phyloP scores from a whole-genome alignment of 805 yeast species.

The Yarrowia osloensis region DNA sequence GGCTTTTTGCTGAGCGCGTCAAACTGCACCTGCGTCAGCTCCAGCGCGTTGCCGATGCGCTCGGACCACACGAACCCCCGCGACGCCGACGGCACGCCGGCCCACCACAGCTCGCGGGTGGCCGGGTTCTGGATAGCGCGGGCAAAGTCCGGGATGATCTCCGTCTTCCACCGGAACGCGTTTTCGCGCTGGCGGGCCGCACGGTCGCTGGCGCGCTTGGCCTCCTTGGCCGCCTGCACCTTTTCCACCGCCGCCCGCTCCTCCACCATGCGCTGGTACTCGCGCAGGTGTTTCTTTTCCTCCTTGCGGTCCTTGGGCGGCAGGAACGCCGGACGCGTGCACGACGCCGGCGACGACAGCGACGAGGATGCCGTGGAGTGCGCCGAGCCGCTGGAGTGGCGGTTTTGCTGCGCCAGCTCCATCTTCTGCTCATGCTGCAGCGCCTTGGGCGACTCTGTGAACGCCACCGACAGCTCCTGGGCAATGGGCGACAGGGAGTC shows the following conservation, averaged over 20 bases:
- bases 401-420: not conserved
- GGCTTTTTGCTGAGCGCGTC: slow-evolving; percentile 47
- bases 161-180: slow-evolving; percentile 46
- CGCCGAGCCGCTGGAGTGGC: not conserved
- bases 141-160: slow-evolving; percentile 46
- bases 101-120: slow-evolving; percentile 61
- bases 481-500: slow-evolving; percentile 29
- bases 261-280: slow-evolving; percentile 39
- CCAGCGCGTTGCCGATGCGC: slow-evolving; percentile 51
- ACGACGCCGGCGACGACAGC: slow-evolving; percentile 41
- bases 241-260: slow-evolving; percentile 46
- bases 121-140: slow-evolving; percentile 44
- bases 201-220: slow-evolving; percentile 32
- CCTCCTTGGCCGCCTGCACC: slow-evolving; percentile 33
- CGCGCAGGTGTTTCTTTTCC: slow-evolving; percentile 29
- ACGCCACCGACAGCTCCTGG: slow-evolving; percentile 27
- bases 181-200: slow-evolving; percentile 39
- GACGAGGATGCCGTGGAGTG: not conserved
- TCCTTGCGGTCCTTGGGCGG: slow-evolving; percentile 54
- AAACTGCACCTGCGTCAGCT: slow-evolving; percentile 49
- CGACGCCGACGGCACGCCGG: slow-evolving; percentile 53
- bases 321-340: slow-evolving; percentile 63
- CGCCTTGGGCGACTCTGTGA: slow-evolving; percentile 27
- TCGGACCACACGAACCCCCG: slow-evolving; percentile 56
- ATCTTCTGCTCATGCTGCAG: slow-evolving; percentile 24